These are phyloP conservation scores for Gnomoniopsis sp. DNA, from an alignment of 2,329 filamentous ascomycete species.

Conservation along the genomic window DNA sequence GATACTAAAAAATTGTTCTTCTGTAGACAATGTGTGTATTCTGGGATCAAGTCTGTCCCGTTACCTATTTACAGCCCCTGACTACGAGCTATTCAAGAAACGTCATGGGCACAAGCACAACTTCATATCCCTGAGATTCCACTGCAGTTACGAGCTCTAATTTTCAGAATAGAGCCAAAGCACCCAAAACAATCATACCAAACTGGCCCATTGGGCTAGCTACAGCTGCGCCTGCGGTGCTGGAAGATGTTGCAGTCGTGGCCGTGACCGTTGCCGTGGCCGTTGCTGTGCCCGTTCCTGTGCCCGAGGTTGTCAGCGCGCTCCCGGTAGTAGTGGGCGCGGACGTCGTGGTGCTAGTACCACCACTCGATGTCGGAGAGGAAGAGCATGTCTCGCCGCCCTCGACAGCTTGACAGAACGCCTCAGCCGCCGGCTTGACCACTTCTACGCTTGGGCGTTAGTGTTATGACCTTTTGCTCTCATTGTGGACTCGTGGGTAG, in stretches of 20 bases:
- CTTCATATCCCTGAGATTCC: not conserved
- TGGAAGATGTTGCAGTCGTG: constrained; percentile 1
- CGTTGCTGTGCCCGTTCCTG: not conserved
- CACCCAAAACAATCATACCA: constrained; percentile 5
- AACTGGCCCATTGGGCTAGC: not conserved
- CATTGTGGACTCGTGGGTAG: not conserved
- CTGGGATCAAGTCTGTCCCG: too few relatives aligned
- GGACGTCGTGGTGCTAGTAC: not conserved
- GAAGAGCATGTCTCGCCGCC: constrained; percentile 9
- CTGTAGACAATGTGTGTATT: too few relatives aligned
- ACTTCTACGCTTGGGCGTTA: not conserved
- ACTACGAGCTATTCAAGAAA: too few relatives aligned
- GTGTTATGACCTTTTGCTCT: not conserved
- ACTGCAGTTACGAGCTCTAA: not conserved
- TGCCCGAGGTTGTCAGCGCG: not conserved
- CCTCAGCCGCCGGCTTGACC: constrained; percentile 2
- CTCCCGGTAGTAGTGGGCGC: not conserved
- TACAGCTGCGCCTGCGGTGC: not conserved
- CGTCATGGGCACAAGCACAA: not conserved
- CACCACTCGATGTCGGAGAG: not conserved
- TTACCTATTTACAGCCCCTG: too few relatives aligned
- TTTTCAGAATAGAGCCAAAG: not conserved
- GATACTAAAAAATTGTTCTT: too few relatives aligned
- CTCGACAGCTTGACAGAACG: constrained; percentile 11
- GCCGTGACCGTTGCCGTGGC: not conserved